A percentile compares a stretch with the other conserved stretches of the same genome.
phyloP scores from a whole-genome alignment of 768 basidiomycete species.

The Termitomyces sp. region DNA sequence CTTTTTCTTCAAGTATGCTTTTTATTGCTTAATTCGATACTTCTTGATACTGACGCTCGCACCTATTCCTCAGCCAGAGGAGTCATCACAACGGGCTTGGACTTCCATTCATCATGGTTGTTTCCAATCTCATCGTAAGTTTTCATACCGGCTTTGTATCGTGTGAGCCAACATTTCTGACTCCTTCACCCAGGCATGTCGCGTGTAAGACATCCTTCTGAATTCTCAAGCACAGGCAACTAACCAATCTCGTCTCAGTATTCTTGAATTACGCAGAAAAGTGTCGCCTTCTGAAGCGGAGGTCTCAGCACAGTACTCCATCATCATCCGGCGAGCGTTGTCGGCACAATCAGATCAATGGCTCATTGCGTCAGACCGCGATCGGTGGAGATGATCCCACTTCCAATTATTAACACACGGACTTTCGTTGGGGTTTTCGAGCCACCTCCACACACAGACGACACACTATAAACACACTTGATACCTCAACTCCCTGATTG shows the following conservation, averaged over 20 bases:
- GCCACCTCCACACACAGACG: not conserved
- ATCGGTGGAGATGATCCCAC: not conserved
- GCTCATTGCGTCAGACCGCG: constrained; percentile 7
- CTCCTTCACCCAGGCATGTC: constrained; percentile 25
- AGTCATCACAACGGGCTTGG: constrained; percentile 27
- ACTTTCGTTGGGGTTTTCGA: not conserved
- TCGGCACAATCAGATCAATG: constrained; percentile 7
- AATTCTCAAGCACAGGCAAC: not conserved
- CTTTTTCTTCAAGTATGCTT: constrained; percentile 27
- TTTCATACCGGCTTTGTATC: not conserved
- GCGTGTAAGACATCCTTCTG: constrained; percentile 20
- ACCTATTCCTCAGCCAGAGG: constrained; percentile 19
- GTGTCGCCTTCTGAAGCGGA: constrained; percentile 26
- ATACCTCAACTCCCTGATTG: not conserved
- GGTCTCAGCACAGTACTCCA: constrained; percentile 23
- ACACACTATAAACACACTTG: not conserved
- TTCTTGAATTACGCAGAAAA: constrained; percentile 33
- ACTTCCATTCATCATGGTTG: constrained; percentile 27
- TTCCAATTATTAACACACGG: not conserved
- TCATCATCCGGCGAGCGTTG: constrained; percentile 21
- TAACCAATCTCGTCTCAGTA: constrained; percentile 18
- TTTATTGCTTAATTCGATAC: not conserved
- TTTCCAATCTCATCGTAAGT: constrained; percentile 31
- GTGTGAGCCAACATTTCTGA: not conserved
- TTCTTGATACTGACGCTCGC: not conserved